These are phyloP conservation scores for Linderina pennispora DNA, from an alignment of 192 early-diverging fungal species.

Conservation along the genomic window DNA sequence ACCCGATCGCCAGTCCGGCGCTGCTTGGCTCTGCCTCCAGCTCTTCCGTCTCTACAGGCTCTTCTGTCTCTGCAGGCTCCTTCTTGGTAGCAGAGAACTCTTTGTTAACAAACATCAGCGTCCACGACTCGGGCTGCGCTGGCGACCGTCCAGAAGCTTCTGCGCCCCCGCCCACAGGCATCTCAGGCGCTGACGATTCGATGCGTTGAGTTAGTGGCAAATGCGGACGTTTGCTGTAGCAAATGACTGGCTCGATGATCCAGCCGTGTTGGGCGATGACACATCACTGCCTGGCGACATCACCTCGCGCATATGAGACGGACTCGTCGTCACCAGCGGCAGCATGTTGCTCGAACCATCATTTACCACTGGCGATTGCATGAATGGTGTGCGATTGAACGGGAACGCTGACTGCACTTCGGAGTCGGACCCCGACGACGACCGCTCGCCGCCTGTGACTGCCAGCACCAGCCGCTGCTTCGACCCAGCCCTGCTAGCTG, in stretches of 20 bases:
- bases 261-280: background rate
- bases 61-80: too few relatives aligned
- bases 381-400: background rate
- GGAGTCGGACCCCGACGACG: conserved; percentile 11
- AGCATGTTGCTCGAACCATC: too few relatives aligned
- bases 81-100: conserved; percentile 29
- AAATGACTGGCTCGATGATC: conserved; percentile 29
- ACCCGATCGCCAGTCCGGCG: background rate
- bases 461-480: too few relatives aligned
- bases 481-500: too few relatives aligned
- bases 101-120: conserved; percentile 45
- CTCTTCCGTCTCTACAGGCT: too few relatives aligned
- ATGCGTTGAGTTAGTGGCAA: too few relatives aligned
- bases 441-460: too few relatives aligned
- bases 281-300: background rate
- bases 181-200: background rate
- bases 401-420: conserved; percentile 11
- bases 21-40: background rate
- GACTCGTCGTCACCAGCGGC: background rate
- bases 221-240: conserved; percentile 9
- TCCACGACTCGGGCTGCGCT: conserved; percentile 37
- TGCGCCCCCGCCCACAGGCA: background rate
- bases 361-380: background rate
- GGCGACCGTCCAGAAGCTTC: background rate
- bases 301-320: background rate